Percentiles rank a stretch among this genome's conserved stretches.
Conservation (phyloP, 306 rosid species). For the Fagus sylvatica region DNA sequence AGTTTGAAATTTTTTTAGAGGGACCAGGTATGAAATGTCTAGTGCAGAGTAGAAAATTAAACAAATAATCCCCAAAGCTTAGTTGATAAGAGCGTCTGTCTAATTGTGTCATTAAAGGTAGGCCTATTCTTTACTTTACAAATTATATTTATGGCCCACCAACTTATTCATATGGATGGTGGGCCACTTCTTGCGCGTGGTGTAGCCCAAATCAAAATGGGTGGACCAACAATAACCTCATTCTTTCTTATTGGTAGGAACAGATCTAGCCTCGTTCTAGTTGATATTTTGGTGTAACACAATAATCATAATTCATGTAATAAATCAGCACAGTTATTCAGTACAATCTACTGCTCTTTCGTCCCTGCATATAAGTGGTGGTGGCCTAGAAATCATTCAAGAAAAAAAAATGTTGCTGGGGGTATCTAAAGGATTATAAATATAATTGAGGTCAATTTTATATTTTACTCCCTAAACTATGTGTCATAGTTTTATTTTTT, state of each 20-base stretch:
- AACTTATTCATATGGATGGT: constrained; percentile 20
- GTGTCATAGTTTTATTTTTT: no score
- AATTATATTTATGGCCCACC: constrained; percentile 26
- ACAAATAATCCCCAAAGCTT: constrained; percentile 12
- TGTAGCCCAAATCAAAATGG: constrained; percentile 36
- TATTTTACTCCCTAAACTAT: no score
- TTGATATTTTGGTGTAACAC: background rate
- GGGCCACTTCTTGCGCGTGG: constrained; percentile 43
- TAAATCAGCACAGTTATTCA: no score
- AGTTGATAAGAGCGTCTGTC: constrained; percentile 38
- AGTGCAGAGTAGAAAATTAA: background rate
- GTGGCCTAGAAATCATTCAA: no score
- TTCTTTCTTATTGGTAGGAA: background rate
- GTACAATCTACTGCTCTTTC: no score
- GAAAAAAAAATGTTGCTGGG: no score
- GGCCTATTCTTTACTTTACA: constrained; percentile 1
- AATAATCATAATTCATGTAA: background rate
- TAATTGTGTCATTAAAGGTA: constrained; percentile 5
- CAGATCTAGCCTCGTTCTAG: background rate
- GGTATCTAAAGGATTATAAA: no score
- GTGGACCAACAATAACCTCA: constrained; percentile 2
- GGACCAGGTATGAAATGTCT: background rate
- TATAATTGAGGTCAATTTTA: no score
- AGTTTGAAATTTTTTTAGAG: background rate
- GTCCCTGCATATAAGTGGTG: no score